phyloP scores from a whole-genome alignment of 768 basidiomycete species.

The Lactarius sanguifluus region DNA sequence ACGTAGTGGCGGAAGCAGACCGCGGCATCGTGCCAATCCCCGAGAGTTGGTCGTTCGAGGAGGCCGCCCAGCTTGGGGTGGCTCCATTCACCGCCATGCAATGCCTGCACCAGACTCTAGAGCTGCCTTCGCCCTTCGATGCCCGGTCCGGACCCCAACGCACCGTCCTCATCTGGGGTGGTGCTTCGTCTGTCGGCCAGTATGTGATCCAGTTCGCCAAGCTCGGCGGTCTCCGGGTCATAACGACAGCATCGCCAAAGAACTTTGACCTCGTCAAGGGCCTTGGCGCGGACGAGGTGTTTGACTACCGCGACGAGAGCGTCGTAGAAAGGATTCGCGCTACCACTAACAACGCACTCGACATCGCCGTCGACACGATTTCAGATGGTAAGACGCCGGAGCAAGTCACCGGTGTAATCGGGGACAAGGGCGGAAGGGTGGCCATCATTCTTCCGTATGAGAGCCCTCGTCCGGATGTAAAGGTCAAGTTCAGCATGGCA shows the following conservation, averaged over 20 bases:
- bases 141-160: background rate
- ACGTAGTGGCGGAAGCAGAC: constrained; percentile 21
- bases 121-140: constrained; percentile 21
- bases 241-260: constrained; percentile 39
- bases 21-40: constrained; percentile 18
- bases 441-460: constrained; percentile 21
- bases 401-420: constrained; percentile 21
- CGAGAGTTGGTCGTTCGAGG: constrained; percentile 25
- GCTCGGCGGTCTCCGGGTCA: constrained; percentile 36
- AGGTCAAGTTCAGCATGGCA: background rate
- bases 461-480: constrained; percentile 9
- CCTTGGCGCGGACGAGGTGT: constrained; percentile 39
- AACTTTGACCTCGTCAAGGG: constrained; percentile 39
- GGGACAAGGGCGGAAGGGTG: constrained; percentile 25
- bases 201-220: constrained; percentile 38
- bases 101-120: constrained; percentile 21
- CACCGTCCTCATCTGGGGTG: constrained; percentile 25
- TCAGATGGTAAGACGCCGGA: constrained; percentile 15
- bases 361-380: constrained; percentile 31
- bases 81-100: constrained; percentile 26
- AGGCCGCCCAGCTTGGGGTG: constrained; percentile 27
- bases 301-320: constrained; percentile 36
- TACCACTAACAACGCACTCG: constrained; percentile 28
- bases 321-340: constrained; percentile 33
- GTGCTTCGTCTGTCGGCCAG: constrained; percentile 39